Evolutionary conservation across 1,284 basidiomycete genomes (phyloP), one percentile per base, ranked within the genome.

Genomic region (Trametes pubescens): DNA sequence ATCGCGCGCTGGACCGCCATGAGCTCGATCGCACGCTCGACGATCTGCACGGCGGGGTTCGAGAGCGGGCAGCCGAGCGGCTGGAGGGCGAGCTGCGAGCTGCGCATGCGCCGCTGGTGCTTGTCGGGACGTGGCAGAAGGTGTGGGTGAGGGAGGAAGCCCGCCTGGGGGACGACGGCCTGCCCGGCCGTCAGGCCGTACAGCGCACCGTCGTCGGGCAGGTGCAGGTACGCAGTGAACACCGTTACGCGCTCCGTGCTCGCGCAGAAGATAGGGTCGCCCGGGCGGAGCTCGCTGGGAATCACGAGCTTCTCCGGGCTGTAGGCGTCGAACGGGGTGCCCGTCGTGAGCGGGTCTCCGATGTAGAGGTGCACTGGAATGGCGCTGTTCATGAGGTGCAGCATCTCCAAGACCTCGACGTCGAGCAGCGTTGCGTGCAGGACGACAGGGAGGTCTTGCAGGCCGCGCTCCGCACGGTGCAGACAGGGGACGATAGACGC

Each of bases 341-440:
- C 64, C 29, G 64, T 65, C 37, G 68, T 56, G 35, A 69, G 61
- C 9, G 68, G 68, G 53, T 69, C 68, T 48, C 68, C 68, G 48
- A 69, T 65, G 56, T 65, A 69, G 34, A 69, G 62, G 52, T 69
- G 68, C 8, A 69, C 65, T 43, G 68, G 68, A 11, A 67, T 44
- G 1, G 53, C 34, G 61, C 63, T 65, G 34, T 37, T 47, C 64
- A 66, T 55, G 54, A 67, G 66, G 35, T 66, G 64, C 14, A 66
- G 34, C 58, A 65, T 63, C 34, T 67, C 64, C 32, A 69, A 51
- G 16, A 67, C 51, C 43, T 67, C 62, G 51, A 67, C 61, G 64
- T 69, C 57, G 21, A 66, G 57, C 44, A 61, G 61, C 9, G 68
- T 69, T 21, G 43, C 52, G 59, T 69, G 68, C 18, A 69, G 54